These are phyloP conservation scores for Penicillium ucsense DNA, from an alignment of 495 filamentous ascomycete species.

Conservation along the genomic window DNA sequence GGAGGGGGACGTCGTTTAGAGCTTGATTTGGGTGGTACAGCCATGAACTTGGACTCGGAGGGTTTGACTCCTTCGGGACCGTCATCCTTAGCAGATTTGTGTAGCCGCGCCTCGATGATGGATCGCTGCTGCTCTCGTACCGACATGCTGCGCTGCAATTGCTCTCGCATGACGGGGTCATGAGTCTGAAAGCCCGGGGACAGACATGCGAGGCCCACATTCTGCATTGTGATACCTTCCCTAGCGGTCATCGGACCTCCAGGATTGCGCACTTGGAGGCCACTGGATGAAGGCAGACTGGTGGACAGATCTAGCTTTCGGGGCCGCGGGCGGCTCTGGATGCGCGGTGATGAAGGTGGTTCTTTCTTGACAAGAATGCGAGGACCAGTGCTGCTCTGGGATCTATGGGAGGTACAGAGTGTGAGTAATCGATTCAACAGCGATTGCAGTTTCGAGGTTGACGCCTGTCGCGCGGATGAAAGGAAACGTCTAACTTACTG, in stretches of 20 bases:
- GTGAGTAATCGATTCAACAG: too few relatives aligned
- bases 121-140: conserved; percentile 89
- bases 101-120: conserved; percentile 87
- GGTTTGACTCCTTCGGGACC: conserved; percentile 53
- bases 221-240: conserved; percentile 74
- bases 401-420: conserved; percentile 7
- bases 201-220: conserved; percentile 87
- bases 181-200: conserved; percentile 94
- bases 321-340: conserved; percentile 71
- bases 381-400: conserved; percentile 43
- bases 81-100: conserved; percentile 70
- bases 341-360: conserved; percentile 70
- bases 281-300: conserved; percentile 49
- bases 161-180: conserved; percentile 92
- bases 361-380: conserved; percentile 97
- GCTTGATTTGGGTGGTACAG: conserved; percentile 54
- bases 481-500: conserved; percentile 37
- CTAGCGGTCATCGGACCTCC: conserved; percentile 72
- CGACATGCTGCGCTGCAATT: conserved; percentile 85
- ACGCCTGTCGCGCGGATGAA: neutral
- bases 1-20: conserved; percentile 74
- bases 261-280: conserved; percentile 50
- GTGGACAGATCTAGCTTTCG: conserved; percentile 83
- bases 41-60: conserved; percentile 41
- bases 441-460: too few relatives aligned